A percentile compares a stretch with the other conserved stretches of the same genome.
Conservation (phyloP, 768 basidiomycete genomes). For the Collybia sordida region DNA sequence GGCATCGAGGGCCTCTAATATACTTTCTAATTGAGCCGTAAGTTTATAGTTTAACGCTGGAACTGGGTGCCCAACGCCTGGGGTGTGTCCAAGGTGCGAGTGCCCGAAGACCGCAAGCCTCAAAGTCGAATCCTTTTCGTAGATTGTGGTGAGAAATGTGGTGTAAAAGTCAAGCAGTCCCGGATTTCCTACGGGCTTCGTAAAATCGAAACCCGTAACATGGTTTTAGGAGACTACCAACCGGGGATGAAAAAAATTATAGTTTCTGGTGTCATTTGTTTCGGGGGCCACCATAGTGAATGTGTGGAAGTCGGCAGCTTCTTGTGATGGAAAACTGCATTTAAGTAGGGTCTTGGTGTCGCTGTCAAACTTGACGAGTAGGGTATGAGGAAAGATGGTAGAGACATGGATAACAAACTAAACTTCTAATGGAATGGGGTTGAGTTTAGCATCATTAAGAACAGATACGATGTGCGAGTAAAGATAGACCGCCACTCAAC, state of each 20-base stretch:
- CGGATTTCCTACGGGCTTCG: constrained; percentile 39
- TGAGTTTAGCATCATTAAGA: too few relatives aligned
- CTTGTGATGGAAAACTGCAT: constrained; percentile 40
- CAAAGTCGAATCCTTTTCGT: constrained; percentile 30
- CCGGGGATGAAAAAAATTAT: constrained; percentile 54
- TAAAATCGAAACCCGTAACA: background rate
- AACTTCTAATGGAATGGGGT: too few relatives aligned
- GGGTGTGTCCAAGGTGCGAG: constrained; percentile 66
- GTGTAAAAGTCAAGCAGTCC: constrained; percentile 69
- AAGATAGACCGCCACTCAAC: too few relatives aligned
- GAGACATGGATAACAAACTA: constrained; percentile 2
- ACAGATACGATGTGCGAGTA: too few relatives aligned
- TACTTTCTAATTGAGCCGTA: constrained; percentile 50
- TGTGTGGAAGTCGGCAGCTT: constrained; percentile 40
- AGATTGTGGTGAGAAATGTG: constrained; percentile 58
- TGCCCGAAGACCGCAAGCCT: constrained; percentile 57
- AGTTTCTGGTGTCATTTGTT: constrained; percentile 23
- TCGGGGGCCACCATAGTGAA: constrained; percentile 53
- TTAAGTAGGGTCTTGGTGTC: constrained; percentile 10
- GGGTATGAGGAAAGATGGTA: constrained; percentile 34
- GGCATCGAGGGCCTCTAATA: constrained; percentile 53
- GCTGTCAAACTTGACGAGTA: background rate
- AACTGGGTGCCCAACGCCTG: constrained; percentile 26
- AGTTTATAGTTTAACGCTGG: constrained; percentile 33
- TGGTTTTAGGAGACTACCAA: constrained; percentile 8